Percentiles rank a stretch among this genome's conserved stretches.
Conservation (phyloP, 495 filamentous ascomycete species). For the Thozetella sp. region DNA sequence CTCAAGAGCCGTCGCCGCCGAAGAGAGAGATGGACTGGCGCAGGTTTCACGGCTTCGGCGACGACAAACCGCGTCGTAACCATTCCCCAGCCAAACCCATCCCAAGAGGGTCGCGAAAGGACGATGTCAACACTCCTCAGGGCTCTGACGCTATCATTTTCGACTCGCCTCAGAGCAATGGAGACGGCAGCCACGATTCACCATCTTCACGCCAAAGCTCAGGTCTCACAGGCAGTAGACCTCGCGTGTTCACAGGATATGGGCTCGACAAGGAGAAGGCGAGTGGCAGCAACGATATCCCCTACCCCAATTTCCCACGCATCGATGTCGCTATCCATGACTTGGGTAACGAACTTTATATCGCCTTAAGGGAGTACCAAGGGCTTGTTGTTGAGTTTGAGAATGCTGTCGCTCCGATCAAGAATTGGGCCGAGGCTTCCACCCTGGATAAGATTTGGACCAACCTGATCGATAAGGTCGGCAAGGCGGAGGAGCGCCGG, state of each 20-base stretch:
- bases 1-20: no score
- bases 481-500: not conserved
- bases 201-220: no score
- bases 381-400: conserved; percentile 14
- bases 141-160: no score
- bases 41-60: not conserved
- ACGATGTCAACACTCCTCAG: no score
- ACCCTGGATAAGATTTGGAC: conserved; percentile 22
- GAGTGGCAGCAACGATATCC: not conserved
- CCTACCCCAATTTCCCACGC: not conserved
- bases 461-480: conserved; percentile 13
- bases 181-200: no score
- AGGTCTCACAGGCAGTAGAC: no score
- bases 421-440: conserved; percentile 13
- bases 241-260: no score
- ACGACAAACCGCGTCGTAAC: not conserved
- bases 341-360: conserved; percentile 6
- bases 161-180: no score
- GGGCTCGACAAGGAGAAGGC: not conserved
- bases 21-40: not conserved
- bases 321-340: not conserved
- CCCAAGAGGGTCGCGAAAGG: no score
- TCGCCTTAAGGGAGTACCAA: conserved; percentile 11
- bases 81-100: no score
- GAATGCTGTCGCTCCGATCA: conserved; percentile 7